These are phyloP conservation scores for thale cress (Arabidopsis thaliana) DNA, from an alignment of 345 rosid genomes.

Conservation along the genomic window TAIR10.1 NC_003076.8:2683001-2683500, in stretches of 20 bases:
- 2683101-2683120: constrained; percentile 59
- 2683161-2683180: constrained; percentile 59
- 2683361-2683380: constrained; percentile 65
- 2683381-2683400: constrained; percentile 71
- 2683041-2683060: constrained; percentile 65
- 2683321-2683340: constrained; percentile 75
- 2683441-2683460: constrained; percentile 77
- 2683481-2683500: constrained; percentile 72
- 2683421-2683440: constrained; percentile 80
- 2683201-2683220: constrained; percentile 58
- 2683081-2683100: constrained; percentile 65
- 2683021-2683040: constrained; percentile 49
- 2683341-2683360: constrained; percentile 60
- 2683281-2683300: constrained; percentile 60
- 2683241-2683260: constrained; percentile 67
- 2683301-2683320: constrained; percentile 70
- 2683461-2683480: constrained; percentile 59
- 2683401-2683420: constrained; percentile 67
- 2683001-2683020: constrained; percentile 54
- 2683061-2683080: constrained; percentile 60
- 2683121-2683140: constrained; percentile 55
- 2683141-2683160: constrained; percentile 70
- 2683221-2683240: constrained; percentile 62
- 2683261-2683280: constrained; percentile 59
- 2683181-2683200: constrained; percentile 60